Evolutionary conservation across 371 early-diverging fungal species (phyloP).

Genomic region (Apophysomyces trapeziformis): DNA sequence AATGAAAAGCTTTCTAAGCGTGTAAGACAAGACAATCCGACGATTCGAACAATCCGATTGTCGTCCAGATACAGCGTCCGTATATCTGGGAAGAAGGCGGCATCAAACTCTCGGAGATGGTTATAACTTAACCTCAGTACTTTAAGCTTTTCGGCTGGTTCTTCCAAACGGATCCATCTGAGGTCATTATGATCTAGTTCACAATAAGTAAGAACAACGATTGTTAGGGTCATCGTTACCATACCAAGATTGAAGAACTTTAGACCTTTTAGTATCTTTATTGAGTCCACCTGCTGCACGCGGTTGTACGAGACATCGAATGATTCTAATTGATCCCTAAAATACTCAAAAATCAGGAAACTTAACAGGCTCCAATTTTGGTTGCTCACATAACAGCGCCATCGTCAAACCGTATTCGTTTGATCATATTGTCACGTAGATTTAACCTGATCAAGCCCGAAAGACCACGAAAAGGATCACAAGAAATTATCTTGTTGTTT

Average conservation of each 20-base stretch:
- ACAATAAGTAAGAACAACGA: not conserved
- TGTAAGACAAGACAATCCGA: slow-evolving; percentile 43
- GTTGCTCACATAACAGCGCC: slow-evolving; percentile 36
- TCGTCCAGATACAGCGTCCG: slow-evolving; percentile 58
- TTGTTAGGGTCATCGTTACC: not conserved
- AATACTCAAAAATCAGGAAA: not conserved
- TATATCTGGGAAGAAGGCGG: slow-evolving; percentile 50
- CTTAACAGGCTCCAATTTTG: not conserved
- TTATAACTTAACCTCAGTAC: slow-evolving; percentile 55
- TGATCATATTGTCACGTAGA: slow-evolving; percentile 48
- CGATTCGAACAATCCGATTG: slow-evolving; percentile 50
- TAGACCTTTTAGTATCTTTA: slow-evolving; percentile 43
- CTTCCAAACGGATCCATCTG: slow-evolving; percentile 39
- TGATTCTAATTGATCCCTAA: slow-evolving; percentile 50
- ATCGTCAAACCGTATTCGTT: slow-evolving; percentile 38
- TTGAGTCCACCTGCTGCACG: slow-evolving; percentile 49
- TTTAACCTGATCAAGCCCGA: slow-evolving; percentile 44
- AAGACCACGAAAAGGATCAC: slow-evolving; percentile 44
- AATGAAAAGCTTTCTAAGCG: slow-evolving; percentile 55
- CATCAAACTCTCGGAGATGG: slow-evolving; percentile 51
- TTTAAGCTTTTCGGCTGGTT: slow-evolving; percentile 43
- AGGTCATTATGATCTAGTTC: slow-evolving; percentile 56
- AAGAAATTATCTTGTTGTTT: slow-evolving; percentile 49
- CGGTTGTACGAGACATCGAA: slow-evolving; percentile 59
- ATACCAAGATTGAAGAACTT: slow-evolving; percentile 49